Percentiles rank a stretch among this genome's conserved stretches.
Conservation (phyloP, 805 yeast species). For the Lipomyces japonicus region DNA sequence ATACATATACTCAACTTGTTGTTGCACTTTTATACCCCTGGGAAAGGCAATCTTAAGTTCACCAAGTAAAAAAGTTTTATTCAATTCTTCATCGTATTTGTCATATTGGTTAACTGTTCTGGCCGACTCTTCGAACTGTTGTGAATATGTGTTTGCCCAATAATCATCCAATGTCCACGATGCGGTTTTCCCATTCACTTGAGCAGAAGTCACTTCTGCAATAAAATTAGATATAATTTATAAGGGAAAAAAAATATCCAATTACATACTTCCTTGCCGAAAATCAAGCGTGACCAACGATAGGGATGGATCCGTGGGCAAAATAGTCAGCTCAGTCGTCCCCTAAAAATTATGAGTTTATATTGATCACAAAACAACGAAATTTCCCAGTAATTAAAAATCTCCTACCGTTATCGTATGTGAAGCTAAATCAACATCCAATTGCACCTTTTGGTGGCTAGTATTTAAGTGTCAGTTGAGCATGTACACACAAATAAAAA, state of each 20-base stretch:
- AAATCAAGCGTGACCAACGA: constrained; percentile 70
- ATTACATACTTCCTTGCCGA: constrained; percentile 50
- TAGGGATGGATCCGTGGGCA: constrained; percentile 62
- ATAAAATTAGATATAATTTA: not conserved
- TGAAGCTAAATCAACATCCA: constrained; percentile 19
- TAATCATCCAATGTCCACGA: constrained; percentile 56
- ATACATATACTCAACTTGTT: constrained; percentile 45
- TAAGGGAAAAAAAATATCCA: not conserved
- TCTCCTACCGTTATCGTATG: constrained; percentile 12
- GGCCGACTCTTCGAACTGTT: constrained; percentile 19
- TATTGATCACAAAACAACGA: not conserved
- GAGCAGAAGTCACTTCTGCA: constrained; percentile 53
- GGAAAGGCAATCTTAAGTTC: constrained; percentile 66
- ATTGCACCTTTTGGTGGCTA: constrained; percentile 24
- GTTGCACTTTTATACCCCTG: constrained; percentile 56
- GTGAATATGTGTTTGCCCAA: constrained; percentile 38
- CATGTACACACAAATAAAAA: not conserved
- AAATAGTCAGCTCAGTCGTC: constrained; percentile 73
- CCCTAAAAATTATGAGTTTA: constrained; percentile 44
- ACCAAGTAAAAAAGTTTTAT: constrained; percentile 52
- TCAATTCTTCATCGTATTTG: constrained; percentile 26
- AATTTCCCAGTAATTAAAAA: not conserved
- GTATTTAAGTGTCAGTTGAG: not conserved
- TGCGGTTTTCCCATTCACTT: constrained; percentile 59
- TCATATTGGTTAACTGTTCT: constrained; percentile 31